Conservation (phyloP, 2,329 filamentous ascomycete genomes). For the Talaromyces atroroseus region DNA sequence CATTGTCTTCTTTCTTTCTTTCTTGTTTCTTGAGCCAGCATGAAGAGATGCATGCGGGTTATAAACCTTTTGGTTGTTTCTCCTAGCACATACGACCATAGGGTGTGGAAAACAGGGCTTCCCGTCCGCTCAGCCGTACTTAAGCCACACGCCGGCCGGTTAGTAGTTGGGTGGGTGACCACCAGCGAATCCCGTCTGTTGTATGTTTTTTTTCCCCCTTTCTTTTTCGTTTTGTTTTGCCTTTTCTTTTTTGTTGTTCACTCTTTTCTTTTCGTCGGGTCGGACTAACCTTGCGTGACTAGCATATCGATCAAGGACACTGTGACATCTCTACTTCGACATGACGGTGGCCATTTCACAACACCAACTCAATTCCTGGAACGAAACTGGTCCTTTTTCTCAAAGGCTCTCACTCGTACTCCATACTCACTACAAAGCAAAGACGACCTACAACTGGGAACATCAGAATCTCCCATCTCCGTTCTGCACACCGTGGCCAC, state of each 20-base stretch:
- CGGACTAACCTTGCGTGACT: not conserved
- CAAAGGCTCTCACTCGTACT: not conserved
- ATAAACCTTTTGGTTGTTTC: not conserved
- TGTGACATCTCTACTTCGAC: conserved; percentile 43
- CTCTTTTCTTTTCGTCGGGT: not conserved
- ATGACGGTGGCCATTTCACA: conserved; percentile 54
- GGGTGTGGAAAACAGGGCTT: conserved; percentile 17
- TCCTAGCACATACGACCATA: conserved; percentile 14
- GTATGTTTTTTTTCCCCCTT: conserved; percentile 13
- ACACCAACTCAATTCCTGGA: conserved; percentile 51
- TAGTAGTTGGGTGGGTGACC: conserved; percentile 17
- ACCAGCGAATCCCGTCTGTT: conserved; percentile 16
- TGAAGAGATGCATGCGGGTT: not conserved
- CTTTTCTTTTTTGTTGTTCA: not conserved
- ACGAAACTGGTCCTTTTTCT: conserved; percentile 50
- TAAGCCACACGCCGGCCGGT: conserved; percentile 16
- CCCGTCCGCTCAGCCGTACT: conserved; percentile 17
- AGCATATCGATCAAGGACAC: conserved; percentile 17
- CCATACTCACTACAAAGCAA: conserved; percentile 2
- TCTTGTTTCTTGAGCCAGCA: not conserved
- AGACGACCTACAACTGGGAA: not conserved
- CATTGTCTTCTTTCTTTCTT: not conserved
- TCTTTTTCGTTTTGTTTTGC: not conserved
- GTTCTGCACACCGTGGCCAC: conserved; percentile 41
- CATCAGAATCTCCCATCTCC: conserved; percentile 25